These are phyloP conservation scores for Aphelidium insulamus DNA, from an alignment of 371 early-diverging fungal species.

Conservation along the genomic window DNA sequence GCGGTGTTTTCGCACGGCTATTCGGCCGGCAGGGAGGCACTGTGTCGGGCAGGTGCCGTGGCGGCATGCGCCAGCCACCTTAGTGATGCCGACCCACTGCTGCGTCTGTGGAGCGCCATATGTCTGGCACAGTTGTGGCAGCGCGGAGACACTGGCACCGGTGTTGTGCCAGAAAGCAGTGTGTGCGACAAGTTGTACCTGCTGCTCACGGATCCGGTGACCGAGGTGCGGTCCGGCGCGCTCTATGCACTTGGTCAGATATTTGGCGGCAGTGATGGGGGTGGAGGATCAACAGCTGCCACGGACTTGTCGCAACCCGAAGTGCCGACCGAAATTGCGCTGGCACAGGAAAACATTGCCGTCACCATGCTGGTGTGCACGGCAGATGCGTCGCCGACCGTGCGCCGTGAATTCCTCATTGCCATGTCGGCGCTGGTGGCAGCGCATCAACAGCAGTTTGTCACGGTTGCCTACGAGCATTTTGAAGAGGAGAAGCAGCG, in stretches of 20 bases:
- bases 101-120: constrained; percentile 76
- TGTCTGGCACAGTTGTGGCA: constrained; percentile 70
- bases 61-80: constrained; percentile 42
- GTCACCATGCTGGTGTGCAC: constrained; percentile 31
- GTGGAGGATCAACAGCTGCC: no score
- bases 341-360: constrained; percentile 42
- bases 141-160: constrained; percentile 46
- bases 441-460: constrained; percentile 29
- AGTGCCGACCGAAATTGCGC: constrained; percentile 35
- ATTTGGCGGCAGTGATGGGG: no score
- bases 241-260: constrained; percentile 54
- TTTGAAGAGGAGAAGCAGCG: constrained; percentile 26
- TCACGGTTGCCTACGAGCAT: constrained; percentile 35
- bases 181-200: constrained; percentile 39
- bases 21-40: constrained; percentile 58
- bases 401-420: constrained; percentile 53
- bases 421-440: constrained; percentile 40
- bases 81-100: constrained; percentile 47
- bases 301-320: constrained; percentile 43
- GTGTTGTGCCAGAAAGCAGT: constrained; percentile 37
- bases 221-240: constrained; percentile 69
- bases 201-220: constrained; percentile 38
- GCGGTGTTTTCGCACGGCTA: constrained; percentile 68
- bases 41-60: constrained; percentile 43
- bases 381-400: constrained; percentile 58